phyloP scores from a whole-genome alignment of 192 early-diverging fungal genomes.

The Geosiphon pyriformis region DNA sequence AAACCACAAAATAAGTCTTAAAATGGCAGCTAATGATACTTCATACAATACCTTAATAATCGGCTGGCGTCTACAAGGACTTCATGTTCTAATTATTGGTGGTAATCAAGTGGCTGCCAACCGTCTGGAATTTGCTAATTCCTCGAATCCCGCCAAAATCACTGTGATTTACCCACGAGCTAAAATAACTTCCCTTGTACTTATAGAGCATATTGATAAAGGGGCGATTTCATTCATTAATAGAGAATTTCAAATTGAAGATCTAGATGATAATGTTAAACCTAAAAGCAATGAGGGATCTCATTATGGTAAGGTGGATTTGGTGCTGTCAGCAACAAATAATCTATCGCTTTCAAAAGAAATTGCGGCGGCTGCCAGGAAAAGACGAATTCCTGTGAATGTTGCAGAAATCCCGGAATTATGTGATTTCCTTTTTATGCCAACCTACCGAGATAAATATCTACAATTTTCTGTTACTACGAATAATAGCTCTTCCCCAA shows the following conservation, averaged over 20 bases:
- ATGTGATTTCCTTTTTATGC: conserved; percentile 81
- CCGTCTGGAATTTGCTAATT: conserved; percentile 62
- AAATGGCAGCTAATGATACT: too few species aligned
- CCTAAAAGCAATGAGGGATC: too few species aligned
- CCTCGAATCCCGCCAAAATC: conserved; percentile 58
- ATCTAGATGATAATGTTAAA: conserved; percentile 35
- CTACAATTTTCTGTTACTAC: conserved; percentile 78
- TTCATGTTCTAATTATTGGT: conserved; percentile 65
- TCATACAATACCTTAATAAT: conserved; percentile 52
- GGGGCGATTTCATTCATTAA: conserved; percentile 36
- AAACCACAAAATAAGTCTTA: too few species aligned
- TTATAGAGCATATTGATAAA: conserved; percentile 42
- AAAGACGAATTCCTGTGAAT: conserved; percentile 63
- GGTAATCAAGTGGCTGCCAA: conserved; percentile 57
- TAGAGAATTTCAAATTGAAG: conserved; percentile 37
- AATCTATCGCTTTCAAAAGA: conserved; percentile 22
- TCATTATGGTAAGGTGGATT: too few species aligned
- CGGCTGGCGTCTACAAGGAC: conserved; percentile 46
- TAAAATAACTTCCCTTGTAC: conserved; percentile 37
- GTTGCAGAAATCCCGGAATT: conserved; percentile 65
- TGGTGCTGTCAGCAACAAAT: conserved; percentile 40
- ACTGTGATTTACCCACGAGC: conserved; percentile 44
- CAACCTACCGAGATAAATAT: conserved; percentile 59
- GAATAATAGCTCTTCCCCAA: conserved; percentile 64
- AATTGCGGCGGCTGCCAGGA: conserved; percentile 37